A percentile compares a stretch with the other conserved stretches of the same genome.
Conservation (phyloP, 2,329 filamentous ascomycete species). For the Torrubiella hemipterigena region DNA sequence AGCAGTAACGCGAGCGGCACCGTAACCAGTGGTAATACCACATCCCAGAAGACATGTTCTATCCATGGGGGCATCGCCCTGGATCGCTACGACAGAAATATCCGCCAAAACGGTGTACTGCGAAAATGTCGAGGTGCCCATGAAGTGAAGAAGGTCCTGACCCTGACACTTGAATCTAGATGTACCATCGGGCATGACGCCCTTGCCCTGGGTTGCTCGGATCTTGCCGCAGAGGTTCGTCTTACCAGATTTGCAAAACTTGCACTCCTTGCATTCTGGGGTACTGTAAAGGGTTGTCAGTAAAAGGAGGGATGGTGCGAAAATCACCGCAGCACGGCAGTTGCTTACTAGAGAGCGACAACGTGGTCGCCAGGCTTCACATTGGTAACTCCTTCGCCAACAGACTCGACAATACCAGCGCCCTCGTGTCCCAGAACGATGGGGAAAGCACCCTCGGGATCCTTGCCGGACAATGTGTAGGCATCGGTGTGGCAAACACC, state of each 20-base stretch:
- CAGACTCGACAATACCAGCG: slow-evolving; percentile 82
- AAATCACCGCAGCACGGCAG: slow-evolving; percentile 8
- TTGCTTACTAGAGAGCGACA: slow-evolving; percentile 66
- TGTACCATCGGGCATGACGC: slow-evolving; percentile 95
- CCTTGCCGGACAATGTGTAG: slow-evolving; percentile 91
- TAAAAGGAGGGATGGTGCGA: slow-evolving; percentile 5
- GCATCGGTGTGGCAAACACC: slow-evolving; percentile 99
- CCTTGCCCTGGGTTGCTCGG: slow-evolving; percentile 87
- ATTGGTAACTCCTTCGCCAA: slow-evolving; percentile 88
- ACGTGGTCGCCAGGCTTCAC: slow-evolving; percentile 93
- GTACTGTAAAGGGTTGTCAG: slow-evolving; percentile 46
- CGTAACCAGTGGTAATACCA: slow-evolving; percentile 97
- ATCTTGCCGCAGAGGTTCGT: slow-evolving; percentile 99
- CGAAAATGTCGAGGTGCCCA: slow-evolving; percentile 97
- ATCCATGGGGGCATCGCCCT: slow-evolving; percentile 85
- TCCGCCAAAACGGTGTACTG: slow-evolving; percentile 98
- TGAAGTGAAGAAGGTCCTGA: slow-evolving; percentile 93
- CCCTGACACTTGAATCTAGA: slow-evolving; percentile 90
- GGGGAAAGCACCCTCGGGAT: slow-evolving; percentile 90
- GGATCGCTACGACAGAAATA: slow-evolving; percentile 93
- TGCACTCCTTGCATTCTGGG: slow-evolving; percentile 94
- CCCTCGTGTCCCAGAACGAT: slow-evolving; percentile 84
- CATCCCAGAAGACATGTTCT: slow-evolving; percentile 91
- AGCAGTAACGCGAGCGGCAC: slow-evolving; percentile 86
- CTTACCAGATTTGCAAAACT: slow-evolving; percentile 99